Percentiles rank a stretch among this genome's conserved stretches.
These are phyloP conservation scores for Cercis canadensis DNA, from an alignment of 306 rosid species.

Conservation along the genomic window DNA sequence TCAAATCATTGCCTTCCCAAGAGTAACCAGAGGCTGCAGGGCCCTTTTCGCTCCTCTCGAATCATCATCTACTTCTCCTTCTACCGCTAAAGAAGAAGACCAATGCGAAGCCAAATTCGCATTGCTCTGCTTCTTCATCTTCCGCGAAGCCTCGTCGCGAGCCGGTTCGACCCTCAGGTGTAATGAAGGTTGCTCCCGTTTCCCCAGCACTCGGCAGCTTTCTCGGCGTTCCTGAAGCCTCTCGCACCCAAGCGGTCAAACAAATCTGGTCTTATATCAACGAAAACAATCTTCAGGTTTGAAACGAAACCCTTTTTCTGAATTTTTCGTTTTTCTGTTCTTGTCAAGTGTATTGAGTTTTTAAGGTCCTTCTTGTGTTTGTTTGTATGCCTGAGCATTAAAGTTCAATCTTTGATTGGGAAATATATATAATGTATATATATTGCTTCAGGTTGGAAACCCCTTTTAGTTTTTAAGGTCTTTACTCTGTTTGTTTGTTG, in stretches of 20 bases:
- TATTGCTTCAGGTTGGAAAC: too few relatives aligned
- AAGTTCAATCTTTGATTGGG: too few relatives aligned
- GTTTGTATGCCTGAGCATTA: too few relatives aligned
- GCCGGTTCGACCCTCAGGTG: neutral
- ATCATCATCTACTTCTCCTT: neutral
- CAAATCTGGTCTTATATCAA: neutral
- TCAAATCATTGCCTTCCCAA: too few relatives aligned
- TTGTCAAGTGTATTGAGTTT: too few relatives aligned
- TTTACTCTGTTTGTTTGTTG: too few relatives aligned
- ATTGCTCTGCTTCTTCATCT: neutral
- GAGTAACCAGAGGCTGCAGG: neutral
- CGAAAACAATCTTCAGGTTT: constrained; percentile 1
- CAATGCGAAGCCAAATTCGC: neutral
- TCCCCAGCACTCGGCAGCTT: neutral
- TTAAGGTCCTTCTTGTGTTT: too few relatives aligned
- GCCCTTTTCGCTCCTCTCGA: constrained; percentile 8
- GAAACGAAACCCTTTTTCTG: too few relatives aligned
- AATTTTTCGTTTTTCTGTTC: too few relatives aligned
- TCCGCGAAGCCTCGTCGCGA: constrained; percentile 5
- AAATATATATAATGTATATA: too few relatives aligned
- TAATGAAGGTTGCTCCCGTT: neutral
- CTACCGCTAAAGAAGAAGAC: neutral
- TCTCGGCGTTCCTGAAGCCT: neutral
- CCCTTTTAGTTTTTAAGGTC: too few relatives aligned
- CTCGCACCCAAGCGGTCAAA: constrained; percentile 1